Evolutionary conservation across 306 rosid species (phyloP), one percentile per base, ranked within the genome.

Genomic region (Fagus sylvatica): DNA sequence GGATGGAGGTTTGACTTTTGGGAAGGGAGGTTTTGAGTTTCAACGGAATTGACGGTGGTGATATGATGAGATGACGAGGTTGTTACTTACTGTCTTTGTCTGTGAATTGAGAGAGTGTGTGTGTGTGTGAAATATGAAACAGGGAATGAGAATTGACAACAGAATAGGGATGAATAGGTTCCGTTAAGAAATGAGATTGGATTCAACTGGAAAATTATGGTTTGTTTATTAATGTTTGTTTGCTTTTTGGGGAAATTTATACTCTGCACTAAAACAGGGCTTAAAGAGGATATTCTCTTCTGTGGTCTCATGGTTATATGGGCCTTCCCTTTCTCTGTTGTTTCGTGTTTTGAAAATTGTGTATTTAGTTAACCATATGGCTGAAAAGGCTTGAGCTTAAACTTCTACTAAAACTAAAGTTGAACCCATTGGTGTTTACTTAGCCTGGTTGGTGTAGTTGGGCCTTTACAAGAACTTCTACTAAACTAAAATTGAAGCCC

Each of bases 21-120:
- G 9, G 0, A 13, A 13, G 51, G 41, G 12, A 7, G 70, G 30
- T 53, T 64, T 28, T 28, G 7, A 71, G 89, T 22, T 22, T 88
- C 88, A 76, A 83, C 74, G 76, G 4, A 79, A 74, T 72, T 54
- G 65, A 85, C 79, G 91, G 91, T 48, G 36, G 59, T 7, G 88
- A 22, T 22, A 22, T 22, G 28, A 22, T 22, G 28, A 22, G 28
- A 83, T 85, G 72, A 46, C 12, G 54, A 5, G 28, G 34, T 2
- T 5, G 51, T 15, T 46, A 39, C n/a, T 32, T 7, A 70, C 76
- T 57, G 54, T 60, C 46, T 9, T 3, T 16, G 46, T 54, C 53
- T 3, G 33, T 17, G 49, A 32, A 7, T 39, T 66, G 55, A 46
- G 56, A 11, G 55, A 28, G 56, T 2, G 54, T 34, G 69, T 5